Conservation (phyloP, 208 protist species). For the Leishmania gerbilli region DNA sequence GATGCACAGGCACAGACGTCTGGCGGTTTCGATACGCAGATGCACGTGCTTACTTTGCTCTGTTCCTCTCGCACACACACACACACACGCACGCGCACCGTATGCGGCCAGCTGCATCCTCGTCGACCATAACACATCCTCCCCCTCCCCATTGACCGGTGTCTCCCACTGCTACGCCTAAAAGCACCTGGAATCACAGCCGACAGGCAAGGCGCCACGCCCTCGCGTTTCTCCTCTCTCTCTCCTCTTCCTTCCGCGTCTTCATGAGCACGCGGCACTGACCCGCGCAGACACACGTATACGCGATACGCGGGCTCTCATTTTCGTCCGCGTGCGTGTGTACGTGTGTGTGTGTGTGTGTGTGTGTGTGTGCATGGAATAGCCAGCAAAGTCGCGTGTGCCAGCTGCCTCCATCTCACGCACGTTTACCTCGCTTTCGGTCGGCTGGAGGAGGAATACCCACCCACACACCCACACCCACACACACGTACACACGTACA, state of each 20-base stretch:
- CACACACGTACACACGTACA: background rate
- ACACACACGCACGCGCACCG: no score
- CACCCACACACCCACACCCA: background rate
- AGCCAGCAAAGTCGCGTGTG: background rate
- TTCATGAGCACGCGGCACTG: background rate
- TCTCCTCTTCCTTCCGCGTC: background rate
- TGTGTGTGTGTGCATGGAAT: background rate
- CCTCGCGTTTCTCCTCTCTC: background rate
- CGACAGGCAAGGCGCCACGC: background rate
- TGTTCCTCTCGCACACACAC: no score
- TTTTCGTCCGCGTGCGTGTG: no score
- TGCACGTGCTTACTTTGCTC: no score
- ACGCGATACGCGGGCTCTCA: background rate
- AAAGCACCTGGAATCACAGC: background rate
- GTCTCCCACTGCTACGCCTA: background rate
- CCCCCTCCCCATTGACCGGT: background rate
- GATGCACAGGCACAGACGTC: background rate
- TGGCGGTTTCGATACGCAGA: background rate
- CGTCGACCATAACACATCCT: background rate
- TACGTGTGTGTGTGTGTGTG: background rate
- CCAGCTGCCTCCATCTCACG: background rate
- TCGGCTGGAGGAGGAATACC: background rate
- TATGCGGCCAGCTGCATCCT: background rate
- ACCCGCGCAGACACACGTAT: background rate
- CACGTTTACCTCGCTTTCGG: background rate